phyloP scores from a whole-genome alignment of 2,329 filamentous ascomycete genomes.

The Ascochyta rabiei region DNA sequence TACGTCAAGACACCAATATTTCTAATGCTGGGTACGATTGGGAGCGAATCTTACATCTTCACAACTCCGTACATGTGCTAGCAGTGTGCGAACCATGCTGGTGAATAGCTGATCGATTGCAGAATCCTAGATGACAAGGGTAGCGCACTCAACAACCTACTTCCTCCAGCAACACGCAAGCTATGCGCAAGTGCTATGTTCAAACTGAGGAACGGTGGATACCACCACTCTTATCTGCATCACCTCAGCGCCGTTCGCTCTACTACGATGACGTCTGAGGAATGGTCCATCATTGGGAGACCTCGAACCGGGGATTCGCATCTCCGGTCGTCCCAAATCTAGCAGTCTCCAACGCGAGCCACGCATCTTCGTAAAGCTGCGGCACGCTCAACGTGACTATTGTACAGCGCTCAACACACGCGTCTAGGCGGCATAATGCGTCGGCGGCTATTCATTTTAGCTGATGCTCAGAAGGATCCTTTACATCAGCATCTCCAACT shows the following conservation, averaged over 20 bases:
- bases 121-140: background rate
- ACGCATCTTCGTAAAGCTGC: no score
- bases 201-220: background rate
- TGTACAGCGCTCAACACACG: background rate
- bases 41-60: background rate
- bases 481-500: background rate
- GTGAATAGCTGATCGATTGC: background rate
- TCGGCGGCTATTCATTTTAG: background rate
- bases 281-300: no score
- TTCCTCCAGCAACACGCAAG: background rate
- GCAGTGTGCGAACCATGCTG: background rate
- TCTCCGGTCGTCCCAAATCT: no score
- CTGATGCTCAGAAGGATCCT: background rate
- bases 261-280: no score
- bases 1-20: conserved; percentile 5
- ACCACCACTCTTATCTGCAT: no score
- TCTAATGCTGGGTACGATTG: conserved; percentile 9
- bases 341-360: no score
- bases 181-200: background rate
- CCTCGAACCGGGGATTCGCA: no score
- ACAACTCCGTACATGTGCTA: background rate
- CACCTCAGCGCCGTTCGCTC: no score
- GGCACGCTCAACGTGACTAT: no score
- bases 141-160: background rate
- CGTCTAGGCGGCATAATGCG: background rate